Evolutionary conservation across 2,329 filamentous ascomycete species (phyloP), one percentile per base, ranked within the genome.

Genomic region (Colletotrichum sp.): DNA sequence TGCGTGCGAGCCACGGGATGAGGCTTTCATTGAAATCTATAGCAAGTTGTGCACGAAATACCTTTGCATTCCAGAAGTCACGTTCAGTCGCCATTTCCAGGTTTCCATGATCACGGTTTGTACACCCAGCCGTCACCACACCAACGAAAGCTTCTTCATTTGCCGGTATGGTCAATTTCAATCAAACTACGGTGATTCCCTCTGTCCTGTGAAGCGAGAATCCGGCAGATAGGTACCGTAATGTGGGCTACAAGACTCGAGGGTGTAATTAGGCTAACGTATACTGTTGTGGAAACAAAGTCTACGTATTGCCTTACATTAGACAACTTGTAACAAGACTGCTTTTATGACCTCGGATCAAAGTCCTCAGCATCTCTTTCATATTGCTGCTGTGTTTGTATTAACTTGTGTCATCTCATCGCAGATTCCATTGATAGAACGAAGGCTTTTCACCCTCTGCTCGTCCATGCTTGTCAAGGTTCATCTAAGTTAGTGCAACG

Each of bases 151-250:
- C 9, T 12, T n/a, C 18, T 6, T n/a, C 39, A 6, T 1, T 49
- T 49, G 18, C 39, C 9, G 39, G 18, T 6, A 44, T n/a, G 1
- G 39, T 12, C 39, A 44, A 6, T 12, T 10, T 2, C 18, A 12
- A 49, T n/a, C 9, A 49, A 49, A 44, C 18, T 12, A 44, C 0
- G 8, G 12, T 3, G 0, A 44, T n/a, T 0, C 0, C 3, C 5
- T n/a, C 39, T 16, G 39, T 44, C 16, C 16, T 18, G 39, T 6
- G 8, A 44, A 44, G 9, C 16, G 10, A 44, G 5, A n/a, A 5
- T 6, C 18, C 8, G 39, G 18, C 39, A 44, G 39, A 44, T 44
- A 10, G 1, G 5, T 49, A n/a, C 39, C 6, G 9, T 0, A 13
- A 52, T 13, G 0, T 52, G 44, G n/a, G 12, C 0, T 13, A 52